Evolutionary conservation across 768 basidiomycete species (phyloP).

Genomic region (Tricholoma furcatifolium): DNA sequence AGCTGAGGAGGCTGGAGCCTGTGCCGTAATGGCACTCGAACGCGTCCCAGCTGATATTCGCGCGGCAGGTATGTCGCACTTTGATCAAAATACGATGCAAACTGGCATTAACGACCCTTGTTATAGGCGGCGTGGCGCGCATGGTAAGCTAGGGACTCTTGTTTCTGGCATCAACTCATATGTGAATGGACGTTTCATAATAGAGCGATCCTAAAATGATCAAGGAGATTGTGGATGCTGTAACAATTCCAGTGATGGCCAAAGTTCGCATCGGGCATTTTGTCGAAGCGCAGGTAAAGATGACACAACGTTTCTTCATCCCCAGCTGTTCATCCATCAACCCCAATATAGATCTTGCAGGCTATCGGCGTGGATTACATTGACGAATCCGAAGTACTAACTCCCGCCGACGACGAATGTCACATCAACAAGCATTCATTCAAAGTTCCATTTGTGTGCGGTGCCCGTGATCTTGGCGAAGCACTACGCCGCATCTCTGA

Average conservation of each 20-base stretch:
- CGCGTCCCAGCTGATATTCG: constrained; percentile 96
- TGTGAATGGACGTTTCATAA: constrained; percentile 17
- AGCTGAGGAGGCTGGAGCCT: constrained; percentile 96
- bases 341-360: constrained; percentile 74
- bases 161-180: not conserved
- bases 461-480: constrained; percentile 92
- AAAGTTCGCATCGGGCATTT: constrained; percentile 97
- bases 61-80: constrained; percentile 47
- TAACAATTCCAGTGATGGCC: constrained; percentile 97
- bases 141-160: constrained; percentile 61
- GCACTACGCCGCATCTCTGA: constrained; percentile 95
- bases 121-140: constrained; percentile 80
- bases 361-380: constrained; percentile 95
- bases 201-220: constrained; percentile 96
- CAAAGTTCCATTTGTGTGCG: constrained; percentile 96
- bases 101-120: constrained; percentile 5
- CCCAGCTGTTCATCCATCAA: constrained; percentile 6
- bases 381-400: constrained; percentile 92
- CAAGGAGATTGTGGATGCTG: constrained; percentile 91
- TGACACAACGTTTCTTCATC: not conserved
- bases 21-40: constrained; percentile 97
- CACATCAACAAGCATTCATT: constrained; percentile 97
- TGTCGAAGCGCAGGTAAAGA: constrained; percentile 85
- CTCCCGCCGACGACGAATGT: constrained; percentile 93
- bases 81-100: not conserved